Conservation (phyloP, 352 stramenopile genomes). For the Globisporangium rhizosaccharum region DNA sequence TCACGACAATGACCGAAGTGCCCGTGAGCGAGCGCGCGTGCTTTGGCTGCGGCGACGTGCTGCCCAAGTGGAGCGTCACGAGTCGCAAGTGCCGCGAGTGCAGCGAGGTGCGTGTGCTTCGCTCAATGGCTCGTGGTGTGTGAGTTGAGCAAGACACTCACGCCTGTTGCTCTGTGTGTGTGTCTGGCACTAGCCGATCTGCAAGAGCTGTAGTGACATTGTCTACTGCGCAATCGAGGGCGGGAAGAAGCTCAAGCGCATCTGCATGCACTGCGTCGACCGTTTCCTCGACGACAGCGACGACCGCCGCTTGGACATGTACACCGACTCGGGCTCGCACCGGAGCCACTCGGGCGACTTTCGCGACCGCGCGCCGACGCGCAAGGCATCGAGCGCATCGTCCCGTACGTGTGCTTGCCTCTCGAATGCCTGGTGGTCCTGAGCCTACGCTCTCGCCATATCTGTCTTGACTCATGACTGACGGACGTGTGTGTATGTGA, state of each 20-base stretch:
- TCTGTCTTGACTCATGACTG: neutral
- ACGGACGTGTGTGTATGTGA: neutral
- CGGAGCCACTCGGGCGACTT: neutral
- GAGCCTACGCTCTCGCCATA: too few relatives aligned
- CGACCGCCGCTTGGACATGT: constrained; percentile 14
- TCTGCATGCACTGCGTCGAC: constrained; percentile 60
- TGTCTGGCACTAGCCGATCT: constrained; percentile 21
- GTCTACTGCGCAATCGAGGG: constrained; percentile 58
- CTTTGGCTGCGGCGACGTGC: constrained; percentile 33
- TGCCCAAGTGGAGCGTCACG: constrained; percentile 36
- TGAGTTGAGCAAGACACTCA: too few relatives aligned
- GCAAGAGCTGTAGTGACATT: constrained; percentile 56
- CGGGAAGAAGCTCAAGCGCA: constrained; percentile 62
- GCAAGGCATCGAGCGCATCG: constrained; percentile 6
- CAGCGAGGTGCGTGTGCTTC: constrained; percentile 31
- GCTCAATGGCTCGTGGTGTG: neutral
- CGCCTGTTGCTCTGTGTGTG: neutral
- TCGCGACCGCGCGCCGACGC: neutral
- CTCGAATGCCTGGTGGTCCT: neutral
- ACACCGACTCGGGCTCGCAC: constrained; percentile 9
- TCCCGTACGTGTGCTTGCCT: neutral
- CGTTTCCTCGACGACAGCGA: constrained; percentile 11
- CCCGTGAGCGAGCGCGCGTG: constrained; percentile 28
- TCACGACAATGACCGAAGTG: constrained; percentile 25
- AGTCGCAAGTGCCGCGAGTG: constrained; percentile 53